Conservation (phyloP, 345 rosid species). For the Rhodamnia argentea region DNA sequence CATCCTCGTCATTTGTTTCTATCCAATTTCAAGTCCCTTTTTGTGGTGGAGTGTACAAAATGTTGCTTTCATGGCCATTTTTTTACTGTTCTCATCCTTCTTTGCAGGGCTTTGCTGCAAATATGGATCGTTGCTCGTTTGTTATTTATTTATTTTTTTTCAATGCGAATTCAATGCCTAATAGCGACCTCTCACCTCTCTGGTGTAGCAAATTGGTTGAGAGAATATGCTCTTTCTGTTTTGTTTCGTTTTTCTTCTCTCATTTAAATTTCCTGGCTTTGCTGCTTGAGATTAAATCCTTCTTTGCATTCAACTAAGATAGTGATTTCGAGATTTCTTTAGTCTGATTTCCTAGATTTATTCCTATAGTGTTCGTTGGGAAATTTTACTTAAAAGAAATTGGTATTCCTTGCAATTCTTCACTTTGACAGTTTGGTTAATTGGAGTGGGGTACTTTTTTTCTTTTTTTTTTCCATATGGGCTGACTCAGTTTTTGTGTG, state of each 20-base stretch:
- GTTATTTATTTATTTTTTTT: neutral
- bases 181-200: slow-evolving; percentile 20
- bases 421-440: neutral
- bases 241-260: neutral
- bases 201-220: slow-evolving; percentile 5
- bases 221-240: slow-evolving; percentile 1
- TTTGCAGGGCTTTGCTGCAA: neutral
- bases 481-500: neutral
- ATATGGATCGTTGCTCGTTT: neutral
- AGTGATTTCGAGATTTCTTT: neutral
- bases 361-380: neutral
- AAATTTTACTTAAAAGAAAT: neutral
- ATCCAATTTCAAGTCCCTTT: neutral
- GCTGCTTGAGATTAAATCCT: neutral
- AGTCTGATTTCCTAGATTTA: neutral
- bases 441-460: neutral
- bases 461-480: too few species aligned
- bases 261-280: neutral
- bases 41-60: neutral
- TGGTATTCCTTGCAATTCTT: neutral
- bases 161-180: neutral
- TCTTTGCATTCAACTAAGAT: neutral
- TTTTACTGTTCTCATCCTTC: slow-evolving; percentile 17
- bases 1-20: neutral
- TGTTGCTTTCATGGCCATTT: slow-evolving; percentile 24